Evolutionary conservation across 108 stramenopile genomes (phyloP).

Genomic region (Parmales sp.): DNA sequence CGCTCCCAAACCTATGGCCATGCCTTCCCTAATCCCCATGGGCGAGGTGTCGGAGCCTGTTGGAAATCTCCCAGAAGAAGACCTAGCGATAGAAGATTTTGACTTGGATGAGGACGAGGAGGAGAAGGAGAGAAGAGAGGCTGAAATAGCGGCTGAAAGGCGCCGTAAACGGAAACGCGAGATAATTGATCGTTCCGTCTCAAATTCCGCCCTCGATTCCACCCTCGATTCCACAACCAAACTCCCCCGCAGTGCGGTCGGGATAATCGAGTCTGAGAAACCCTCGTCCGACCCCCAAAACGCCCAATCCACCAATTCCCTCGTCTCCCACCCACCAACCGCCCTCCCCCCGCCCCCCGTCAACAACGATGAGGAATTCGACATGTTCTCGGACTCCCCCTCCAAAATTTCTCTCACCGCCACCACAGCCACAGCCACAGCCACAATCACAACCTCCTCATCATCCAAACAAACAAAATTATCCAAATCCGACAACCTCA

Average conservation of each 20-base stretch:
- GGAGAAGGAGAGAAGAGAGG: neutral
- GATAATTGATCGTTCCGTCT: neutral
- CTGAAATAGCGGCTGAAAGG: neutral
- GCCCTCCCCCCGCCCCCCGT: neutral
- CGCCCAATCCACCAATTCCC: neutral
- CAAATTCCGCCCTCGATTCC: neutral
- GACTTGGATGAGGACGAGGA: neutral
- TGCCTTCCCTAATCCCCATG: neutral
- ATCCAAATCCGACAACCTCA: neutral
- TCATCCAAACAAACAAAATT: neutral
- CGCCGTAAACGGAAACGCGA: too few relatives aligned
- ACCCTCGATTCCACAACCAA: neutral
- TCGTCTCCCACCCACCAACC: neutral
- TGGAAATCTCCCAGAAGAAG: too few relatives aligned
- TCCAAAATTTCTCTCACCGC: neutral
- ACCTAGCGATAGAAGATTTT: neutral
- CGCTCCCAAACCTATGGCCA: neutral
- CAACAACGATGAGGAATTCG: neutral
- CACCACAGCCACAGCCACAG: neutral
- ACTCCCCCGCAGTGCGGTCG: too few relatives aligned
- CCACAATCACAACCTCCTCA: too few relatives aligned
- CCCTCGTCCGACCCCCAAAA: neutral
- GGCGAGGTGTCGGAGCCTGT: neutral
- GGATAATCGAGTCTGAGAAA: neutral
- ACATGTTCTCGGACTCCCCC: slow-evolving; percentile 13